phyloP scores from a whole-genome alignment of 1,139 yeast genomes.

The Lodderomyces beijingensis region DNA sequence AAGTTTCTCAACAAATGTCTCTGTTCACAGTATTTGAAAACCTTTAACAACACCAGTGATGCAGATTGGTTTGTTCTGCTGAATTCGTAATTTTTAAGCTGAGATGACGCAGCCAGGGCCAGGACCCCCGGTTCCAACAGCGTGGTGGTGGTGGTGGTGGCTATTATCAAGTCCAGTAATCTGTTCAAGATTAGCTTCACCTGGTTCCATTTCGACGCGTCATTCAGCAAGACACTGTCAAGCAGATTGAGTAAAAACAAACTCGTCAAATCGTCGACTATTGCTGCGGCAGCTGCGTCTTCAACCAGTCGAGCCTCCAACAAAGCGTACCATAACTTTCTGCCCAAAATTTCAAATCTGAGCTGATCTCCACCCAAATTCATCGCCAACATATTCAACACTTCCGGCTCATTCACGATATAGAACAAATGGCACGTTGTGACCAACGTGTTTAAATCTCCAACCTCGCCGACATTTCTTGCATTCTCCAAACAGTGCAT shows the following conservation, averaged over 20 bases:
- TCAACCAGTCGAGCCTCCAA: slow-evolving; percentile 16
- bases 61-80: too few relatives aligned
- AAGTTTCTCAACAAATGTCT: slow-evolving; percentile 18
- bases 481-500: slow-evolving; percentile 10
- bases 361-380: slow-evolving; percentile 20
- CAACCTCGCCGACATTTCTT: slow-evolving; percentile 1
- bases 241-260: slow-evolving; percentile 28
- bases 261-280: slow-evolving; percentile 26
- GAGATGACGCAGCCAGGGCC: too few relatives aligned
- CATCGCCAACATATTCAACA: slow-evolving; percentile 27
- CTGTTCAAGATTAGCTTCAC: slow-evolving; percentile 27
- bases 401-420: slow-evolving; percentile 35
- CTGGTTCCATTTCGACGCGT: slow-evolving; percentile 24
- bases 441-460: slow-evolving; percentile 8
- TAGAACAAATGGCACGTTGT: slow-evolving; percentile 28
- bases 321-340: slow-evolving; percentile 37
- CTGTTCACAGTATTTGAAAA: slow-evolving; percentile 19
- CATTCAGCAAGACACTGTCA: slow-evolving; percentile 25
- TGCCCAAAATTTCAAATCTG: slow-evolving; percentile 29
- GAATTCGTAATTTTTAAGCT: too few relatives aligned
- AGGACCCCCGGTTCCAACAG: too few relatives aligned
- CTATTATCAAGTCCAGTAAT: slow-evolving; percentile 20
- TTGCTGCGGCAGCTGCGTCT: slow-evolving; percentile 2
- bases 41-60: slow-evolving; percentile 20
- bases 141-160: background rate